Base-by-base conservation (phyloP, 2,329 filamentous ascomycete species). In the Hirsutella rhossiliensis region DNA sequence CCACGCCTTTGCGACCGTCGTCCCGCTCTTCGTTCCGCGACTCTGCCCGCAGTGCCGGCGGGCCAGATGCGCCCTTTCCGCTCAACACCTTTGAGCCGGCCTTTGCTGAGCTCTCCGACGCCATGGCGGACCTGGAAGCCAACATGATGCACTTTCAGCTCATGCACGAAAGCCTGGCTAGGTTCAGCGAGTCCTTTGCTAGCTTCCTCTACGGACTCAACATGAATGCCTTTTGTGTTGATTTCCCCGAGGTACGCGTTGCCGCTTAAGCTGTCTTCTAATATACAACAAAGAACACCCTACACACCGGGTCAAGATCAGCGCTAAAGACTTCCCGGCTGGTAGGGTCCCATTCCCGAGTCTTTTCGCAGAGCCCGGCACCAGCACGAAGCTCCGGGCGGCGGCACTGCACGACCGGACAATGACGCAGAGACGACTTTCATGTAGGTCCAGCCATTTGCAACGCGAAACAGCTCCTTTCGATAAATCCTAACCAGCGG, bases 191-290 rank as follows among this genome's bases (percentile, higher is more conserved):
- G 71, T 94, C 85, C 58, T 98, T 98, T 63, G 88, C 88, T 1
- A 87, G 84, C 54, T 97, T 98, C 56, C 67, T 98, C 39, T 98
- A 97, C 56, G 92, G 92, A 2, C 64, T 98, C 60, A 97, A 97
- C 59, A 96, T 98, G 89, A 97, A 96, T 63, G 92, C 92, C 1
- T 98, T 97, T 61, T 97, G 90, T 62, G 89, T 97, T 29, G 92
- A 98, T 62, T 98, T 96, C 52, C 86, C 88, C 0, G 92, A 98
- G 78, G 88, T 88, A 66, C 42, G 60, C 45, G n/a, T n/a, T n/a
- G n/a, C n/a, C n/a, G n/a, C n/a, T n/a, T n/a, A n/a, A n/a, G n/a
- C 28, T 45, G 34, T 36, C 41, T 36, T 15, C 23, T 23, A 23
- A 23, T 4, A 20, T 40, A 9, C 20, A 28, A 17, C 29, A 8